A percentile compares a stretch with the other conserved stretches of the same genome.
phyloP scores from a whole-genome alignment of 1,284 basidiomycete genomes.

The Cystobasidiaceae sp. region DNA sequence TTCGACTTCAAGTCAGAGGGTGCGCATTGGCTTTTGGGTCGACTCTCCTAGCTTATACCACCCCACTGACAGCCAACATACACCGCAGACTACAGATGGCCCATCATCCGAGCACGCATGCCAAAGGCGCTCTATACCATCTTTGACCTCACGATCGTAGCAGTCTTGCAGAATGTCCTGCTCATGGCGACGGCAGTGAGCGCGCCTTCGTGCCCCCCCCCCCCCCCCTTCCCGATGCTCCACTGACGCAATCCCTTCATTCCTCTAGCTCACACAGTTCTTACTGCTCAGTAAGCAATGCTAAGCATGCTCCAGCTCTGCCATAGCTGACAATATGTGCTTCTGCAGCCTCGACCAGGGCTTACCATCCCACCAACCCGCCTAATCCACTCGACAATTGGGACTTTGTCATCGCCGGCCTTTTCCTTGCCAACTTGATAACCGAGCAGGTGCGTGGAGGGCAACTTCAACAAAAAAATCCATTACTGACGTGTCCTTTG shows the following conservation, averaged over 20 bases:
- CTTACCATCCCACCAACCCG: slow-evolving; percentile 24
- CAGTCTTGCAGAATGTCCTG: slow-evolving; percentile 70
- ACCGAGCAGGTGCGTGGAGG: slow-evolving; percentile 57
- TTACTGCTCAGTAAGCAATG: slow-evolving; percentile 52
- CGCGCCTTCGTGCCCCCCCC: background rate
- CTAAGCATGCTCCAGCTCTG: slow-evolving; percentile 27
- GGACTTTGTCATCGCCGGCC: slow-evolving; percentile 61
- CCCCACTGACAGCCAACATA: background rate
- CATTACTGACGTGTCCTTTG: background rate
- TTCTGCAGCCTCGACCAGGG: slow-evolving; percentile 44
- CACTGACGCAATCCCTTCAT: background rate
- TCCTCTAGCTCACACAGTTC: slow-evolving; percentile 39
- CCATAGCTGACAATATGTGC: slow-evolving; percentile 51
- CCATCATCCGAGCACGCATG: slow-evolving; percentile 63
- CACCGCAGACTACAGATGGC: slow-evolving; percentile 90
- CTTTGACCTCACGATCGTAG: slow-evolving; percentile 79
- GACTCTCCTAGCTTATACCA: no score
- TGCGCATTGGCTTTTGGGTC: background rate
- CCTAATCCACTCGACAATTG: slow-evolving; percentile 53
- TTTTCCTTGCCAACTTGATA: slow-evolving; percentile 59
- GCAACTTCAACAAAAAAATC: no score
- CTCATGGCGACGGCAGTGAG: slow-evolving; percentile 54
- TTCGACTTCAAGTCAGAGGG: slow-evolving; percentile 54
- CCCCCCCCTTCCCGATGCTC: background rate
- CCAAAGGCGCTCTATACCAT: slow-evolving; percentile 56